phyloP scores from a whole-genome alignment of 495 filamentous ascomycete species.

The Hamigera avellanea region DNA sequence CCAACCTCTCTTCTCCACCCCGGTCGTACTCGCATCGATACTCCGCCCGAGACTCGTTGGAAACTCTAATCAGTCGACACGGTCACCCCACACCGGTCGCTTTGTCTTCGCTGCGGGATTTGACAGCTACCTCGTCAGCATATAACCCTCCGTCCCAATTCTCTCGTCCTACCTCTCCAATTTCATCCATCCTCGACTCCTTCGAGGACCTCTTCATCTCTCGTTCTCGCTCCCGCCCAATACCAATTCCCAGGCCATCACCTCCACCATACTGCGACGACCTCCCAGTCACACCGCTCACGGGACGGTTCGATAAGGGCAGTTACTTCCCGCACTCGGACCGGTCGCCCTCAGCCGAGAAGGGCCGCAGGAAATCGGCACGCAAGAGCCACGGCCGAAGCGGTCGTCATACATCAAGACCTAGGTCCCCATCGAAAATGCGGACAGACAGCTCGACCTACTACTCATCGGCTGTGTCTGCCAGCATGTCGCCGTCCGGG shows the following conservation, averaged over 20 bases:
- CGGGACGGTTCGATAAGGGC: constrained; percentile 29
- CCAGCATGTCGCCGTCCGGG: constrained; percentile 1
- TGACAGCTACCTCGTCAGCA: constrained; percentile 52
- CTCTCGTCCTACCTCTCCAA: constrained; percentile 10
- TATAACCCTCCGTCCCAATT: constrained; percentile 37
- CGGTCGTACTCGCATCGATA: constrained; percentile 21
- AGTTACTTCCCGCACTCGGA: constrained; percentile 27
- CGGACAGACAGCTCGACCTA: not conserved
- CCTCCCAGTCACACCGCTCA: constrained; percentile 32
- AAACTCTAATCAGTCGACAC: constrained; percentile 47
- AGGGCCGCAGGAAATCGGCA: constrained; percentile 8
- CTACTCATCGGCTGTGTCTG: not conserved
- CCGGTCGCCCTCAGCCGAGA: constrained; percentile 15
- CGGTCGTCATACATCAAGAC: constrained; percentile 3
- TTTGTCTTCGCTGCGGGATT: constrained; percentile 61
- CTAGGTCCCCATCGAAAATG: too few relatives aligned
- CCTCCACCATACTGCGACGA: constrained; percentile 20
- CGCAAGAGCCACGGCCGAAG: constrained; percentile 5
- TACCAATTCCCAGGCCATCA: constrained; percentile 26
- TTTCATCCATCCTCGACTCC: constrained; percentile 9
- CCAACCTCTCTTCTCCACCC: constrained; percentile 30
- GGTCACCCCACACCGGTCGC: constrained; percentile 49
- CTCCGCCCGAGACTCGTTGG: constrained; percentile 60
- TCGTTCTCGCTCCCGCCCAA: constrained; percentile 24
- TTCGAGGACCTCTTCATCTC: constrained; percentile 19